Base-by-base conservation (phyloP, 192 early-diverging fungal genomes). In the Oehlia diaphana region DNA sequence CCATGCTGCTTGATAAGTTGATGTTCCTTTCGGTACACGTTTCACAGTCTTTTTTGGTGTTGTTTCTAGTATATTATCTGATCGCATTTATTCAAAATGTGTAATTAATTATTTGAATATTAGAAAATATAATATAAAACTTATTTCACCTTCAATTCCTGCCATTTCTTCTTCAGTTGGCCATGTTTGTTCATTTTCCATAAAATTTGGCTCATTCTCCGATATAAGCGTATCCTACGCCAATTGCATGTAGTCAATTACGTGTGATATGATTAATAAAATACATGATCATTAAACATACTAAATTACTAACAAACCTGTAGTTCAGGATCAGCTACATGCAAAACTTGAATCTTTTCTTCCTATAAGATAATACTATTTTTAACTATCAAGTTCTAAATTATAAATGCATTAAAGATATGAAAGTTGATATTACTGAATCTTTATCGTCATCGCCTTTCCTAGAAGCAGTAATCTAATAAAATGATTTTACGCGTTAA, bases 111-210 rank as follows among this genome's bases (percentile, higher is more conserved):
- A 49, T 16, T 19, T 14, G 42, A 71, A 16, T 23, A 44, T 23
- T 39, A 50, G 26, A 47, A 47, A 47, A 47, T 81, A 49, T 53
- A 42, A 80, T 33, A 19, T 64, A 14, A 82, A 1, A 35, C 39
- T 19, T 49, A 49, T 26, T 58, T 7, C 83, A 89, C 85, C 89
- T 79, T 95, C 92, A 79, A 93, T 95, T 50, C 91, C 94, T 58
- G 84, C 88, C 84, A 97, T 84, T 86, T 99, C 98, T 83, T 98
- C 94, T 78, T 97, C 96, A 16, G 96, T 97, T 10, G 98, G 98
- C 98, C 98, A 99, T 42, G 98, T 99, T 84, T 99, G 98, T 87
- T 99, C 98, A 74, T 93, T 96, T 42, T 90, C 91, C 87, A 98
- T 87, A 72, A 92, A 88, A 88, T 97, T 92, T 13, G 94, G 94